Evolutionary conservation across 1,284 basidiomycete species (phyloP), one percentile per base, ranked within the genome.

Genomic region (Caloboletus inedulis): DNA sequence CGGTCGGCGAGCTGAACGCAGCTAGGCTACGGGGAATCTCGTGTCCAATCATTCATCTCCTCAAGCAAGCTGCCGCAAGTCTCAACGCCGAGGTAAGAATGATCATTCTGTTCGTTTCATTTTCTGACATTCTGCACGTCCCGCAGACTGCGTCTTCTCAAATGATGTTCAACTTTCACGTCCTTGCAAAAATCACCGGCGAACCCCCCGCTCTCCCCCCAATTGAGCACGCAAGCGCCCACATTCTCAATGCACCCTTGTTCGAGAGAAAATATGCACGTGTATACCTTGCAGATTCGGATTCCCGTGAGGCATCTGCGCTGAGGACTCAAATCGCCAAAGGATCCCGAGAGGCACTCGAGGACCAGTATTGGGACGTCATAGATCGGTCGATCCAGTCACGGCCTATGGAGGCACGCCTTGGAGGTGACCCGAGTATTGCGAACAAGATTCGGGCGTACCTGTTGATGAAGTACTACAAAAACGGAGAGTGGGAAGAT

Each of bases 381-480:
- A 71, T 99, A 52, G 93, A 96, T 60, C 80, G 87, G 41, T 89
- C 89, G 0, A 81, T 98, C n/a, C 87, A 89, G 51, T 80, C 89
- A 9, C 77, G 91, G 23, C 91, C 94, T 0, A 79, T 84, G 52
- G 90, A 97, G 62, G 96, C 96, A 2, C 80, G 84, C 43, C 78
- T 98, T 4, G 97, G 97, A 27, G 96, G 96, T 30, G 87, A 94
- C 52, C 97, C 96, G 0, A 92, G 90, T 50, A 79, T 94, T 13
- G 78, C 85, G 19, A 97, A 98, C 75, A 94, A 91, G 68, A 85
- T 98, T 33, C 78, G 92, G 25, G 93, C 92, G 1, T 97, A 90
- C 68, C 75, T 94, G 27, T 76, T 89, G 34, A 83, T 95, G 43
- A 77, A 82, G 56, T 91, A 88, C 71, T 90, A 90, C 63, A 82